phyloP scores from a whole-genome alignment of 257 asterid genomes.

The Solanum rostratum region DNA sequence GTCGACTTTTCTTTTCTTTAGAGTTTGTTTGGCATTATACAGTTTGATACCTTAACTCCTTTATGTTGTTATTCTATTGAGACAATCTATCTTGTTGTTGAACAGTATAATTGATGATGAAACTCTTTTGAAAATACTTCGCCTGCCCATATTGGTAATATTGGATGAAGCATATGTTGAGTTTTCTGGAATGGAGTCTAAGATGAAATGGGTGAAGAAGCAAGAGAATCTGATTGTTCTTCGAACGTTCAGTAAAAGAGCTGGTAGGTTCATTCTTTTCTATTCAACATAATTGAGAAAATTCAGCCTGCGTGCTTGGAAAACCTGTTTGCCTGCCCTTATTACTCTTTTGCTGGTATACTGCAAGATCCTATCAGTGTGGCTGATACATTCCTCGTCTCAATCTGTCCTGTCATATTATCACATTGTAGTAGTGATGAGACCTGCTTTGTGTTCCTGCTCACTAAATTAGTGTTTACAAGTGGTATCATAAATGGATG shows the following conservation, averaged over 20 bases:
- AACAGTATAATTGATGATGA: conserved; percentile 77
- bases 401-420: background rate
- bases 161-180: conserved; percentile 97
- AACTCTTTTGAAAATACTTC: conserved; percentile 54
- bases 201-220: conserved; percentile 97
- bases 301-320: background rate
- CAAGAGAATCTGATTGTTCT: conserved; percentile 89
- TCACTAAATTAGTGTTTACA: background rate
- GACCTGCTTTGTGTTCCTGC: background rate
- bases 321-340: background rate
- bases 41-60: background rate
- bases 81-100: conserved; percentile 1
- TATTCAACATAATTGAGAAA: background rate
- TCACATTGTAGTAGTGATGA: background rate
- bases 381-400: background rate
- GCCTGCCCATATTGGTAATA: conserved; percentile 74
- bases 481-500: background rate
- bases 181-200: conserved; percentile 76
- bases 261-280: conserved; percentile 38
- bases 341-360: background rate
- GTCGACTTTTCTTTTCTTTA: background rate
- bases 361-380: background rate
- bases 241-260: conserved; percentile 97
- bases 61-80: background rate
- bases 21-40: background rate